Conservation (phyloP, 2,329 filamentous ascomycete genomes). For the Alternaria postmessia region DNA sequence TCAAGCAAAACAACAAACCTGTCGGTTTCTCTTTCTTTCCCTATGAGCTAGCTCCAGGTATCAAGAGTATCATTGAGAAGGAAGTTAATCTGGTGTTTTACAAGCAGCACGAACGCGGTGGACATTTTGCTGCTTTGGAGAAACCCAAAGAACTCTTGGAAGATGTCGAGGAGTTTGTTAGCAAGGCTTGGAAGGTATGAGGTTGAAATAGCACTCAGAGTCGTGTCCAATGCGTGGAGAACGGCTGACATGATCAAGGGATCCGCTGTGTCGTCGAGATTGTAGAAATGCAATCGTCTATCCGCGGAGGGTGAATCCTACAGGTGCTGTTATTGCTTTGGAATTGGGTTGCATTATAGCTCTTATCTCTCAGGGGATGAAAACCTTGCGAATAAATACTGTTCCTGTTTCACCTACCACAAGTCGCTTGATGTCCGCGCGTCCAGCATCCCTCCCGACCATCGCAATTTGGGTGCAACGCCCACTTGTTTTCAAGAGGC, state of each 20-base stretch:
- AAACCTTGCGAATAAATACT: background rate
- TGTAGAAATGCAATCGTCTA: background rate
- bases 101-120: constrained; percentile 55
- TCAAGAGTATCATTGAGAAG: constrained; percentile 50
- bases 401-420: constrained; percentile 1
- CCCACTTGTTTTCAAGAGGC: background rate
- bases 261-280: background rate
- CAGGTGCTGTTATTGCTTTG: background rate
- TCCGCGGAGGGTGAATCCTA: background rate
- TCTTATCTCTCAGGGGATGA: background rate
- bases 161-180: constrained; percentile 58
- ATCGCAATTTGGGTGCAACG: constrained; percentile 2
- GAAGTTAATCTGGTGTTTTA: constrained; percentile 52
- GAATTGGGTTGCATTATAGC: background rate
- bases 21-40: constrained; percentile 57
- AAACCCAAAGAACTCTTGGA: constrained; percentile 51
- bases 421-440: background rate
- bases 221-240: background rate
- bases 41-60: constrained; percentile 51
- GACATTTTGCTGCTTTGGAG: constrained; percentile 64
- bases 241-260: constrained; percentile 2
- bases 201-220: background rate
- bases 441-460: background rate
- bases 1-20: constrained; percentile 45
- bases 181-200: constrained; percentile 47